Evolutionary conservation across 352 stramenopile genomes (phyloP).

Genomic region (Pythium brachiatum): DNA sequence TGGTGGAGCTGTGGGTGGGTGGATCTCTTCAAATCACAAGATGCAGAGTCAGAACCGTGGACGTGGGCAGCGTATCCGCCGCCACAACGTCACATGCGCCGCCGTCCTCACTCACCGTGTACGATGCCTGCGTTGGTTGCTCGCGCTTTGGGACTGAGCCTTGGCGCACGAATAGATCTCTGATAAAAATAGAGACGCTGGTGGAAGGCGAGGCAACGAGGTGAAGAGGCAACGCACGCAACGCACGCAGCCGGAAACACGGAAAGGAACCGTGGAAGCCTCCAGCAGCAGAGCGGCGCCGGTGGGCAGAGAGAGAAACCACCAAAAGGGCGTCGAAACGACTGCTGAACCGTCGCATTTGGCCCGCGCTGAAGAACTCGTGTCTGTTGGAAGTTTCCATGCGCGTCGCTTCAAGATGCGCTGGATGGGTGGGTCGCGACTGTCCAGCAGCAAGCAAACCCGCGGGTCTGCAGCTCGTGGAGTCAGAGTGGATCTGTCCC

Average conservation of each 20-base stretch:
- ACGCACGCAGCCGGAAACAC: no score
- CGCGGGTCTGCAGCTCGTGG: background rate
- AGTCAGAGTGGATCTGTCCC: background rate
- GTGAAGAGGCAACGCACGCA: background rate
- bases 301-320: background rate
- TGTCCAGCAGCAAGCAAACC: no score
- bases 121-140: background rate
- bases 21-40: background rate
- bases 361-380: background rate
- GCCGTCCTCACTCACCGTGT: background rate
- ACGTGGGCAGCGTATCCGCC: background rate
- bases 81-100: background rate
- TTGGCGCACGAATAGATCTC: conserved; percentile 25
- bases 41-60: background rate
- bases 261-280: no score
- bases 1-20: background rate
- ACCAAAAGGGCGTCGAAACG: background rate
- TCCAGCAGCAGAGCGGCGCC: no score
- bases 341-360: background rate
- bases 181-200: conserved; percentile 27
- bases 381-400: conserved; percentile 2
- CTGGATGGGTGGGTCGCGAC: background rate
- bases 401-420: background rate
- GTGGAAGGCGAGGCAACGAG: background rate
- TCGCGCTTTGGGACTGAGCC: background rate